Conservation (phyloP, 1,139 yeast species). For the Starmera stellimalicola region DNA sequence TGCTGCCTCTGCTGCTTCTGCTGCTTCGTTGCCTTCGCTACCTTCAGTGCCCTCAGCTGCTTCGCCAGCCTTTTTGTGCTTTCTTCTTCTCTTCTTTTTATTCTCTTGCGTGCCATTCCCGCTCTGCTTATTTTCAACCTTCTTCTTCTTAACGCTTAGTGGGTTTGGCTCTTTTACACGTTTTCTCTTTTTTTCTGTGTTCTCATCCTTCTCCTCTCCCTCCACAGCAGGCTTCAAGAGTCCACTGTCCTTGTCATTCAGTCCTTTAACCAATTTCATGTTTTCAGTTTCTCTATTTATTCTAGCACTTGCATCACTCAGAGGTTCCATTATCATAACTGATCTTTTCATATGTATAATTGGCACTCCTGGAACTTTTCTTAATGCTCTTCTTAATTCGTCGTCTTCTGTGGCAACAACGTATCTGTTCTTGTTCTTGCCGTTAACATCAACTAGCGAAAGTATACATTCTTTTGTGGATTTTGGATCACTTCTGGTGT, state of each 20-base stretch:
- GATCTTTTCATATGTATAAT: constrained; percentile 77
- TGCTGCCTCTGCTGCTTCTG: constrained; percentile 18
- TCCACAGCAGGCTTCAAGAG: constrained; percentile 8
- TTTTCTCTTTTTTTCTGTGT: constrained; percentile 39
- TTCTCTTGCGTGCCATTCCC: constrained; percentile 5
- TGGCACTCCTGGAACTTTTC: constrained; percentile 85
- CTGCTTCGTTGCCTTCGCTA: constrained; percentile 12
- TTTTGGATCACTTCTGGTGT: constrained; percentile 49
- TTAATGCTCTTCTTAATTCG: constrained; percentile 53
- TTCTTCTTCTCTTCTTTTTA: constrained; percentile 32
- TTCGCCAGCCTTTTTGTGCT: constrained; percentile 20
- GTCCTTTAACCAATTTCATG: constrained; percentile 63
- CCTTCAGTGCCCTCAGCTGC: constrained; percentile 1
- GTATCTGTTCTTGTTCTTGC: constrained; percentile 82
- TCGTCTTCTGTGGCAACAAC: constrained; percentile 78
- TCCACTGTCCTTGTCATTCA: constrained; percentile 40
- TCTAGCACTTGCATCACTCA: constrained; percentile 60
- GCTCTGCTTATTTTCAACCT: constrained; percentile 17
- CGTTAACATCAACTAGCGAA: constrained; percentile 59
- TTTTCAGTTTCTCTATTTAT: constrained; percentile 49
- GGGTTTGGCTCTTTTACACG: constrained; percentile 82
- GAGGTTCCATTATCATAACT: constrained; percentile 94
- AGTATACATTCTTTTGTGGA: constrained; percentile 70
- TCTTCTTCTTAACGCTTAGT: constrained; percentile 66
- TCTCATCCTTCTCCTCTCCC: constrained; percentile 15